Conservation (phyloP, 768 basidiomycete species). For the Piloderma croceum region DNA sequence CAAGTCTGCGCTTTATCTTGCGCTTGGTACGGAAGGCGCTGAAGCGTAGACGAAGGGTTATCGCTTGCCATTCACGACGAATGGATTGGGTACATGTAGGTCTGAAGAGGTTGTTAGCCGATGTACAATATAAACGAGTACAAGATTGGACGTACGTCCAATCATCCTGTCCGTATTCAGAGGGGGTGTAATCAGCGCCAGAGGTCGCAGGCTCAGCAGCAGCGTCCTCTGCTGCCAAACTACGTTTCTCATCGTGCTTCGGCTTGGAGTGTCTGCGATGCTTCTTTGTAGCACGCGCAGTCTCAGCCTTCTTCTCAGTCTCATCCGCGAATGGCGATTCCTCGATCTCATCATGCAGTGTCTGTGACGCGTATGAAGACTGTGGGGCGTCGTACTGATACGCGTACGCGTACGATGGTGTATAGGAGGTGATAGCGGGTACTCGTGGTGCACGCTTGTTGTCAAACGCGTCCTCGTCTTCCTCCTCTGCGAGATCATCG, state of each 20-base stretch:
- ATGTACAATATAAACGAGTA: not conserved
- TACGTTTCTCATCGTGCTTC: slow-evolving; percentile 4
- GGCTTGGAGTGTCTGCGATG: slow-evolving; percentile 14
- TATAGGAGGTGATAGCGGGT: not conserved
- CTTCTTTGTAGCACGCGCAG: slow-evolving; percentile 24
- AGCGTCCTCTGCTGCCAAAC: slow-evolving; percentile 17
- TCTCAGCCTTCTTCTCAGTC: slow-evolving; percentile 15
- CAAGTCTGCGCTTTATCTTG: slow-evolving; percentile 4
- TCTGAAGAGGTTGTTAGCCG: slow-evolving; percentile 20
- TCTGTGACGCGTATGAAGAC: not conserved
- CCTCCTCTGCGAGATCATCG: slow-evolving; percentile 24
- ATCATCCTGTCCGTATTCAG: slow-evolving; percentile 19
- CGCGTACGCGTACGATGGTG: not conserved
- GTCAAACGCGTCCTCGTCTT: slow-evolving; percentile 22
- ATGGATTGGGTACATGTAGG: slow-evolving; percentile 55
- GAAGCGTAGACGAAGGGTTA: slow-evolving; percentile 51
- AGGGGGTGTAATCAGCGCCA: not conserved
- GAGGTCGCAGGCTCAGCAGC: not conserved
- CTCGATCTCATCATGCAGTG: not conserved
- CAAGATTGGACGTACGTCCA: slow-evolving; percentile 26
- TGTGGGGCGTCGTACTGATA: not conserved
- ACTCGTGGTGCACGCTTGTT: slow-evolving; percentile 15
- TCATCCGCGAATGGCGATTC: too few relatives aligned
- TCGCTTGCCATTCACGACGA: slow-evolving; percentile 56
- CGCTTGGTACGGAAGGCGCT: slow-evolving; percentile 50